Evolutionary conservation across 148 eudicot species (phyloP).

Genomic region (Vaccinium myrtillus): DNA sequence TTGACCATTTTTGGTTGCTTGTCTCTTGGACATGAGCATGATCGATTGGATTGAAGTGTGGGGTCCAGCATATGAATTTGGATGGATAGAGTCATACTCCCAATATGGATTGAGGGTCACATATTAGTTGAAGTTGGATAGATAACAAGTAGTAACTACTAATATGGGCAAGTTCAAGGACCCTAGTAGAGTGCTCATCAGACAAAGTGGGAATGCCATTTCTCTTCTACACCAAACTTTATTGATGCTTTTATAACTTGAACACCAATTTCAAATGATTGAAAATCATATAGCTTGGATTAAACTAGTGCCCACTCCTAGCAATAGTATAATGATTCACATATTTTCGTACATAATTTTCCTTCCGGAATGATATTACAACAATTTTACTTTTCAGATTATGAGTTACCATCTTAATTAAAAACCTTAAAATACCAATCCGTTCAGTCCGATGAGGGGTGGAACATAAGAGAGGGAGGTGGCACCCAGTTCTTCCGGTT

Average conservation of each 20-base stretch:
- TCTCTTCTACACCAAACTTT: not conserved
- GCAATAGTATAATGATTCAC: too few relatives aligned
- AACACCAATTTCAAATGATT: too few relatives aligned
- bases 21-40: conserved; percentile 30
- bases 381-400: too few relatives aligned
- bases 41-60: conserved; percentile 3
- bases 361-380: too few relatives aligned
- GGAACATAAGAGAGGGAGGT: too few relatives aligned
- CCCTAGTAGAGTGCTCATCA: conserved; percentile 10
- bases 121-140: not conserved
- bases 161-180: conserved; percentile 43
- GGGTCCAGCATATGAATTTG: conserved; percentile 10
- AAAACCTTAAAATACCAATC: too few relatives aligned
- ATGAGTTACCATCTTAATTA: too few relatives aligned
- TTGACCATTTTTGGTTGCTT: conserved; percentile 33
- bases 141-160: conserved; percentile 1
- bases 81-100: conserved; percentile 24
- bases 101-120: conserved; percentile 27
- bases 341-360: too few relatives aligned
- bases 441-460: too few relatives aligned
- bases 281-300: too few relatives aligned
- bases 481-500: too few relatives aligned
- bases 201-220: not conserved
- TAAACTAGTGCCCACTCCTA: too few relatives aligned
- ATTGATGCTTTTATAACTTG: not conserved